Evolutionary conservation across 768 basidiomycete genomes (phyloP).

Genomic region (Termitomyces sp.): DNA sequence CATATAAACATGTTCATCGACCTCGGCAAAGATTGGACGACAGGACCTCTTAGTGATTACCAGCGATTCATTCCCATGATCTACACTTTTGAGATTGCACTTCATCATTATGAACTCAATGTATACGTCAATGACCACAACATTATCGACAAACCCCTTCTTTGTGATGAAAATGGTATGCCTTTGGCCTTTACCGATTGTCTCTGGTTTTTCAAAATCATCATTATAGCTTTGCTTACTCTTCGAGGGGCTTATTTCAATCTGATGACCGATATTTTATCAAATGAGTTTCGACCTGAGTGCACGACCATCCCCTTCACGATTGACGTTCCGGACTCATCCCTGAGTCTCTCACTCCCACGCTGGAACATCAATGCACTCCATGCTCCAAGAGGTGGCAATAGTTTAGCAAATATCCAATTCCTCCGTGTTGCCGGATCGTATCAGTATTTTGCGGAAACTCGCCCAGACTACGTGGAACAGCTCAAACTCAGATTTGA

Average conservation of each 20-base stretch:
- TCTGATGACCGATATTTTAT: conserved; percentile 51
- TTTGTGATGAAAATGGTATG: conserved; percentile 81
- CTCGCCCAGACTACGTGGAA: conserved; percentile 69
- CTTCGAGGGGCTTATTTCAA: conserved; percentile 54
- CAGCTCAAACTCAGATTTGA: conserved; percentile 63
- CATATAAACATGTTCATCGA: conserved; percentile 94
- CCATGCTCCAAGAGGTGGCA: conserved; percentile 54
- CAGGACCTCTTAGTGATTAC: conserved; percentile 77
- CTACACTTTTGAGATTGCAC: conserved; percentile 64
- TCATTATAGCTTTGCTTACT: conserved; percentile 60
- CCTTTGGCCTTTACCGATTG: background rate
- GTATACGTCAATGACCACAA: conserved; percentile 94
- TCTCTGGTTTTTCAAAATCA: background rate
- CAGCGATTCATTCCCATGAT: conserved; percentile 79
- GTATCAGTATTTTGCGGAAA: conserved; percentile 69
- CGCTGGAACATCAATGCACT: conserved; percentile 85
- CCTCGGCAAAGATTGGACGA: conserved; percentile 87
- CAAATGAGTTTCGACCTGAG: conserved; percentile 68
- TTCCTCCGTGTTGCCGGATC: conserved; percentile 56
- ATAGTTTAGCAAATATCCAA: conserved; percentile 56
- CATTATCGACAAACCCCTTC: conserved; percentile 85
- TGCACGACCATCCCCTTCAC: conserved; percentile 62
- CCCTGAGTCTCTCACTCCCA: conserved; percentile 64
- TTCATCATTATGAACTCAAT: conserved; percentile 74
- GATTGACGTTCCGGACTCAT: conserved; percentile 52